Base-by-base conservation (phyloP, 73 alveolate species). In the Stentor coeruleus region DNA sequence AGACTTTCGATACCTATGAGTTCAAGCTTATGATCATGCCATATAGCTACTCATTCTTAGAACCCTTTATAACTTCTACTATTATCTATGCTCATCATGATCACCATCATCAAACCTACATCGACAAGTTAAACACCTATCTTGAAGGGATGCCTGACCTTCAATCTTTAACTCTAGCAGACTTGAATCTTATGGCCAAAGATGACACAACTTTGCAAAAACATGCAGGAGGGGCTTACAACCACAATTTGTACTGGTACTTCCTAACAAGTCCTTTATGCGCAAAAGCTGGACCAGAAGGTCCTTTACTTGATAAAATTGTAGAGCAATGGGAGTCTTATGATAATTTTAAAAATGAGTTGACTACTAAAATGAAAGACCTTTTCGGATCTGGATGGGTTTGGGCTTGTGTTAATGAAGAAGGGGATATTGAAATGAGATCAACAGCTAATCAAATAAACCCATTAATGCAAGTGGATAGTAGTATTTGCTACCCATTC, bases 361-460 rank as follows among this genome's bases (percentile, higher is more conserved):
- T 81, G 2, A 55, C 15, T 3, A 31, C 3, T 11, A 3, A 3
- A 72, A 37, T 38, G 6, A 26, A 0, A n/a, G 31, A 30, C 26
- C 57, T 59, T 30, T 81, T 81, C 86, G 87, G 87, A 35, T 55
- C 85, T 3, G 87, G 87, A 49, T 81, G 74, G 74, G 15, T 38
- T 2, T 81, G 87, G 87, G 82, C 58, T 30, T 15, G 85, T 39
- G 86, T 81, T 1, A 60, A 79, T n/a, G n/a, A 39, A 39, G 74
- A 20, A 37, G 87, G 86, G n/a, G 14, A 35, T 36, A 35, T 81
- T 37, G 57, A 35, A 20, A 59, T 81, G 6, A 0, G 82, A 35
- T 4, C 57, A 14, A 81, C 87, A 6, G 33, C 86, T 11, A 81
- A 81, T 41, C 84, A 81, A 72, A 26, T 38, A 37, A 81, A 81